A percentile compares a stretch with the other conserved stretches of the same genome.
Evolutionary conservation across 2,329 filamentous ascomycete genomes (phyloP).

Genomic region (Nigrospora sphaerica): DNA sequence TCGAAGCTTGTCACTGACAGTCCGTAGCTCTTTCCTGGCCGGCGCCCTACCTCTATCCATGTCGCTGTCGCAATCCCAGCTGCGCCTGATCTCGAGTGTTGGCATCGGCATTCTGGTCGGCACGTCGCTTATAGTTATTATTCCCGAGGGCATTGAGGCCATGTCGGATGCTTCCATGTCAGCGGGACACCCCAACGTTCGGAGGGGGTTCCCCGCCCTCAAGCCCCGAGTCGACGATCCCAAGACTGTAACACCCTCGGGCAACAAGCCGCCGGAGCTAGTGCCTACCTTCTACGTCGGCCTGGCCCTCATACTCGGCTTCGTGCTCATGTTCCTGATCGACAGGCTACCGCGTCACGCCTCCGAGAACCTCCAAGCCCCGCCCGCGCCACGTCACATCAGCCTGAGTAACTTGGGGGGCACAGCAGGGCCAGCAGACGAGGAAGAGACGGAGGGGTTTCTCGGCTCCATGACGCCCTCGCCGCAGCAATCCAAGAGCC

Average conservation of each 20-base stretch:
- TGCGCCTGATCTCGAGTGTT: slow-evolving; percentile 84
- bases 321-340: slow-evolving; percentile 94
- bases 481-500: slow-evolving; percentile 52
- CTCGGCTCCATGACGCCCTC: slow-evolving; percentile 50
- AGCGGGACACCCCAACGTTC: background rate
- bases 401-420: slow-evolving; percentile 74
- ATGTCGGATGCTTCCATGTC: slow-evolving; percentile 54
- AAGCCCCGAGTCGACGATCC: slow-evolving; percentile 10
- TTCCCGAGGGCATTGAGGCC: slow-evolving; percentile 92
- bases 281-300: slow-evolving; percentile 74
- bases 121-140: slow-evolving; percentile 93
- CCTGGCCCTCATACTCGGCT: slow-evolving; percentile 78
- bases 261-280: slow-evolving; percentile 1
- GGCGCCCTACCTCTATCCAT: slow-evolving; percentile 87
- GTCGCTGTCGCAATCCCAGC: slow-evolving; percentile 75
- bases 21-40: slow-evolving; percentile 77
- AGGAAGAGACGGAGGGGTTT: slow-evolving; percentile 52
- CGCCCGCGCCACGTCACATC: slow-evolving; percentile 72
- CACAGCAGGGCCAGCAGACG: slow-evolving; percentile 36
- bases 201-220: background rate
- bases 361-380: slow-evolving; percentile 54
- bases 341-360: slow-evolving; percentile 76
- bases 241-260: slow-evolving; percentile 29
- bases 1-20: slow-evolving; percentile 1
- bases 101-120: slow-evolving; percentile 92